phyloP scores from a whole-genome alignment of 192 early-diverging fungal genomes.

The Funneliformis geosporum region DNA sequence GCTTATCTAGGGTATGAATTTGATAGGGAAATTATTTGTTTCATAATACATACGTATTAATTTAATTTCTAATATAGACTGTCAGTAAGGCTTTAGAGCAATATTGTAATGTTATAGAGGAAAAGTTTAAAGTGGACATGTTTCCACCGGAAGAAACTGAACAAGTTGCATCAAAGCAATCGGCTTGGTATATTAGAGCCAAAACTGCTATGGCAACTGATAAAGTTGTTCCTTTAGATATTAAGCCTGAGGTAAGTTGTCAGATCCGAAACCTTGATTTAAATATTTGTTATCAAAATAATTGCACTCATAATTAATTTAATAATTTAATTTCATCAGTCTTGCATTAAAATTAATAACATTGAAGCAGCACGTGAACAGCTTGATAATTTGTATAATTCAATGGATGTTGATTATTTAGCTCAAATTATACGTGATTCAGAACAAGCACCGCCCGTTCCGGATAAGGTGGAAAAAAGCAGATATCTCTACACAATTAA shows the following conservation, averaged over 20 bases:
- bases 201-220: constrained; percentile 41
- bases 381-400: constrained; percentile 55
- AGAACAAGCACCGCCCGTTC: background rate
- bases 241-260: constrained; percentile 48
- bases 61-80: constrained; percentile 36
- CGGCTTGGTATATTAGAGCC: constrained; percentile 42
- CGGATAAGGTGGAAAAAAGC: constrained; percentile 40
- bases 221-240: constrained; percentile 48
- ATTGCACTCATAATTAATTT: background rate
- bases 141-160: constrained; percentile 39
- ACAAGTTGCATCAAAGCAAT: constrained; percentile 38
- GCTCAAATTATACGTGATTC: constrained; percentile 48
- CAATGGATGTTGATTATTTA: constrained; percentile 59
- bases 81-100: constrained; percentile 64
- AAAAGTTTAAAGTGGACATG: constrained; percentile 47
- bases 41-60: background rate
- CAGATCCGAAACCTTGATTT: background rate
- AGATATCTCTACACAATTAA: constrained; percentile 67
- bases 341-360: constrained; percentile 61
- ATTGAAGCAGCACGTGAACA: constrained; percentile 55
- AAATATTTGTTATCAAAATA: background rate
- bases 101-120: constrained; percentile 57
- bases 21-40: background rate
- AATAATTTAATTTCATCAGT: constrained; percentile 35
- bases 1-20: constrained; percentile 67